Base-by-base conservation (phyloP, 306 rosid species). In the Purshia tridentata region DNA sequence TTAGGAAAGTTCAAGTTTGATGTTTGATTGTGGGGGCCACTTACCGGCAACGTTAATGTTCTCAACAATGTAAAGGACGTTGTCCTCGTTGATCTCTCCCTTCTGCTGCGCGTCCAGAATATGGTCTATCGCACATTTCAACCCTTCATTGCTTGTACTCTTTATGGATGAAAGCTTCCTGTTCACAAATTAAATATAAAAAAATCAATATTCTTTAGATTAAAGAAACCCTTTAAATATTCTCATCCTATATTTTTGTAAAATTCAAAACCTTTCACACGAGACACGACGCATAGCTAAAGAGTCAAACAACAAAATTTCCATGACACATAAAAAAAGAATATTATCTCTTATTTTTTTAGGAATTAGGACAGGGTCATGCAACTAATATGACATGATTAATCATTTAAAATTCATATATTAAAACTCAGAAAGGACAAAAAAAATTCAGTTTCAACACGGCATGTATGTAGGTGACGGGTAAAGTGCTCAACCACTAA, bases 51-150 rank as follows among this genome's bases (percentile, higher is more conserved):
- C 97, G 48, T 92, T 92, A 37, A 92, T 92, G 78, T 92, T 92
- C 89, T 92, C 98, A 46, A 92, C 97, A 39, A 92, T 92, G 91
- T 92, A 92, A 69, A 92, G 98, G 5, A 92, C 96, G 55, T 92
- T 92, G 77, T 92, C 98, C 74, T 92, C 98, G 78, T 86, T 92
- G 79, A 92, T 92, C 78, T 92, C 98, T 0, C 98, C 98, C 62
- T 92, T 92, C 49, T 80, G 78, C 77, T 92, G 89, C 6, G 98
- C 98, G 41, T 90, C 98, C 79, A 88, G 51, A 13, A 92, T 92
- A 63, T 92, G 98, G 63, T 92, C 98, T 4, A 92, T 87, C 3
- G 98, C 98, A 54, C 98, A 90, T 60, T 88, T 92, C 35, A 92
- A 80, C 9, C 90, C 91, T 6, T 83, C 92, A 11, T 84, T 83